A percentile compares a stretch with the other conserved stretches of the same genome.
Conservation (phyloP, 768 basidiomycete species). For the Leccinum ochraceum region DNA sequence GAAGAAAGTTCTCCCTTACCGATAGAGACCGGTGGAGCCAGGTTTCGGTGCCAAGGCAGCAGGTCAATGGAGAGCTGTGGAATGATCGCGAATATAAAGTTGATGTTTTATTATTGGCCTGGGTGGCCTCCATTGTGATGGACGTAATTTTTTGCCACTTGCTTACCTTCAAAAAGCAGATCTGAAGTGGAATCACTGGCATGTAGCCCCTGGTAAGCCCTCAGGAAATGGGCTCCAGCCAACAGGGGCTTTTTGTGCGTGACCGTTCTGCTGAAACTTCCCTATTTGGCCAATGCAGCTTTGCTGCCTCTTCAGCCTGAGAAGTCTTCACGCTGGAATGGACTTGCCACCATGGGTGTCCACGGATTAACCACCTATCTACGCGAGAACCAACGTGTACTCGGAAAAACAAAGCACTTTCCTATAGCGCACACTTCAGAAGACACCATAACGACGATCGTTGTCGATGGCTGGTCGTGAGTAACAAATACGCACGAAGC, state of each 20-base stretch:
- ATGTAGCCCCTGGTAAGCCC: not conserved
- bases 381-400: constrained; percentile 43
- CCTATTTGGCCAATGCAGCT: constrained; percentile 7
- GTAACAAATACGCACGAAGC: constrained; percentile 33
- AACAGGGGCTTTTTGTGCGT: not conserved
- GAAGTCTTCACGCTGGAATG: constrained; percentile 1
- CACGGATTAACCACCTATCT: constrained; percentile 55
- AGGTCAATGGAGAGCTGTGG: constrained; percentile 2
- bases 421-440: constrained; percentile 5
- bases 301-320: not conserved
- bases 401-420: constrained; percentile 41
- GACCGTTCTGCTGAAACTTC: not conserved
- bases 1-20: not conserved
- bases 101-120: not conserved
- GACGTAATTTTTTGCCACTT: constrained; percentile 7
- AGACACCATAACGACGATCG: constrained; percentile 44
- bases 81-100: not conserved
- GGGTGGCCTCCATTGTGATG: constrained; percentile 3
- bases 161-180: constrained; percentile 5
- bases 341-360: constrained; percentile 47
- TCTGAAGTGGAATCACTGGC: not conserved
- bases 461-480: constrained; percentile 89
- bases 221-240: not conserved
- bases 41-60: not conserved
- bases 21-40: constrained; percentile 2